A percentile compares a stretch with the other conserved stretches of the same genome.
These are phyloP conservation scores for Periconia sp. DNA, from an alignment of 2,329 filamentous ascomycete species.

Conservation along the genomic window DNA sequence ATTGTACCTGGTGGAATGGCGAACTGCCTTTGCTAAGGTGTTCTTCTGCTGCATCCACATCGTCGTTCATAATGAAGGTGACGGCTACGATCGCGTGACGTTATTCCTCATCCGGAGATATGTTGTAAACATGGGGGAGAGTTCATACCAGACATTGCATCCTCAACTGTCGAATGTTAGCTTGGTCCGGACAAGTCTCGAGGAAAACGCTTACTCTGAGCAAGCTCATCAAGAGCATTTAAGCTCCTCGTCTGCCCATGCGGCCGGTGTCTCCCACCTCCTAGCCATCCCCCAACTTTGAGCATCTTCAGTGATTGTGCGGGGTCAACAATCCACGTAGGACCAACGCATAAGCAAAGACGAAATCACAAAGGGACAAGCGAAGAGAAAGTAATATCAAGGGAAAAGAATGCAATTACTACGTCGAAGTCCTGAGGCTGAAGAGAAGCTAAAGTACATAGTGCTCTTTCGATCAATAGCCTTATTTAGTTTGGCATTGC, in stretches of 20 bases:
- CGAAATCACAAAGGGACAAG: conserved; percentile 9
- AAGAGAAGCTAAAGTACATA: conserved; percentile 21
- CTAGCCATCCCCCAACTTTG: conserved; percentile 48
- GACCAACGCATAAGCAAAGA: conserved; percentile 2
- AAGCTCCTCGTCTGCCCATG: conserved; percentile 60
- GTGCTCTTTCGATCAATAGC: too few relatives aligned
- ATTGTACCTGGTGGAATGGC: conserved; percentile 76
- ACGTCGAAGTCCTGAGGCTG: conserved; percentile 1
- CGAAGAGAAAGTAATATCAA: conserved; percentile 4
- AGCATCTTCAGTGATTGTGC: conserved; percentile 25
- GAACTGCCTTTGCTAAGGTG: conserved; percentile 75
- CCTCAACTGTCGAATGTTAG: conserved; percentile 47
- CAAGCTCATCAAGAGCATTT: conserved; percentile 63
- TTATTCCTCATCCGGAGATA: conserved; percentile 22
- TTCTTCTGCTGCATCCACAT: conserved; percentile 82
- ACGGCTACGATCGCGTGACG: conserved; percentile 58
- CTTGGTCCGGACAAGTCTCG: conserved; percentile 4
- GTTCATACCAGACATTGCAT: conserved; percentile 54
- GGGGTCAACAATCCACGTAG: neutral
- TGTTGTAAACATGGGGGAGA: neutral
- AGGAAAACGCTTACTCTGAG: conserved; percentile 54
- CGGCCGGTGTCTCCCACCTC: conserved; percentile 34
- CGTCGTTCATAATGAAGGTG: conserved; percentile 82
- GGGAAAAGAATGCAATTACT: conserved; percentile 6
- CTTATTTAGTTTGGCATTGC: too few relatives aligned